Conservation (phyloP, 345 rosid genomes). For the Hirschfeldia incana region DNA sequence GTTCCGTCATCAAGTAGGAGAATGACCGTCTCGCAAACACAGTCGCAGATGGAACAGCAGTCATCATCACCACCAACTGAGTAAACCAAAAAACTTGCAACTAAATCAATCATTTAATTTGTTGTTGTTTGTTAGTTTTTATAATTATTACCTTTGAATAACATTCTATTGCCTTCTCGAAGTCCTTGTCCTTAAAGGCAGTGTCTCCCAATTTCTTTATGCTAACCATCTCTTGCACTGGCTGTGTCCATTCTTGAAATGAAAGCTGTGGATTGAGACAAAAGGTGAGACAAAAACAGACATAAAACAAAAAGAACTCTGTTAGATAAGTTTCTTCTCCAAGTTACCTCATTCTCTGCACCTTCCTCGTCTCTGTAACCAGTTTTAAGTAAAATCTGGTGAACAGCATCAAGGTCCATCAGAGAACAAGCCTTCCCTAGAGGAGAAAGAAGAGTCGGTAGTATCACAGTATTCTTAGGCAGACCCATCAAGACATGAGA, state of each 20-base stretch:
- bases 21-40: constrained; percentile 47
- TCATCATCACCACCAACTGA: constrained; percentile 70
- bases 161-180: constrained; percentile 67
- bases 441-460: constrained; percentile 43
- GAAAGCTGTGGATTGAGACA: constrained; percentile 57
- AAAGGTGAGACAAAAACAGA: neutral
- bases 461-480: constrained; percentile 23
- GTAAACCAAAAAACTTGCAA: neutral
- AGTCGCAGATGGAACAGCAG: constrained; percentile 70
- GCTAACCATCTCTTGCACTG: constrained; percentile 83
- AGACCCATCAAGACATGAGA: constrained; percentile 34
- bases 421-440: constrained; percentile 41
- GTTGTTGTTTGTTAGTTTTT: neutral
- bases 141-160: constrained; percentile 62
- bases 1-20: constrained; percentile 61
- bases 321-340: neutral
- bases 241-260: constrained; percentile 98
- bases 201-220: constrained; percentile 76
- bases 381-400: constrained; percentile 71
- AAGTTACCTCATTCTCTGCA: constrained; percentile 59
- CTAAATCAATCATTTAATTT: neutral
- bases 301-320: neutral
- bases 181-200: constrained; percentile 87
- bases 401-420: constrained; percentile 76
- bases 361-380: constrained; percentile 90